phyloP scores from a whole-genome alignment of 352 stramenopile genomes.

The Globisporangium spinosum region DNA sequence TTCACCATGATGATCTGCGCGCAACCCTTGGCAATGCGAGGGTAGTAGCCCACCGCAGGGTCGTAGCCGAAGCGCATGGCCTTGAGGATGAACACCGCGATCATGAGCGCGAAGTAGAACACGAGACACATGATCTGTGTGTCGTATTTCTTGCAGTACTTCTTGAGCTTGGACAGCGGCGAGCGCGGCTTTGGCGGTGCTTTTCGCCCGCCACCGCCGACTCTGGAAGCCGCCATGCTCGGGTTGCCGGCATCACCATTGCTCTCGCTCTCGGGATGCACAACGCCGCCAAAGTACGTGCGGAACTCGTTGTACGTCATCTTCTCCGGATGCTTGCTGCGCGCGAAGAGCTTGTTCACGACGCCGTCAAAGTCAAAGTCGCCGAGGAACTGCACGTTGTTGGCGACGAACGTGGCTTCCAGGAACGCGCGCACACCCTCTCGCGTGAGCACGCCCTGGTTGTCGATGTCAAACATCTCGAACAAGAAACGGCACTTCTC shows the following conservation, averaged over 20 bases:
- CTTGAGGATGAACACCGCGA: constrained; percentile 47
- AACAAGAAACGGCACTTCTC: constrained; percentile 64
- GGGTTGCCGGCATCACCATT: constrained; percentile 17
- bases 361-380: constrained; percentile 46
- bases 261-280: constrained; percentile 25
- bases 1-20: constrained; percentile 74
- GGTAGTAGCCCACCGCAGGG: constrained; percentile 46
- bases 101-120: constrained; percentile 40
- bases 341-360: constrained; percentile 47
- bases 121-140: constrained; percentile 48
- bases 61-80: constrained; percentile 35
- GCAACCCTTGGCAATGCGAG: constrained; percentile 61
- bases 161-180: constrained; percentile 21
- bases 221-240: constrained; percentile 3
- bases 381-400: constrained; percentile 52
- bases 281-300: constrained; percentile 32
- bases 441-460: constrained; percentile 38
- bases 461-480: constrained; percentile 57
- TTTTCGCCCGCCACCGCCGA: not conserved
- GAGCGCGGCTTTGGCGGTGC: constrained; percentile 8
- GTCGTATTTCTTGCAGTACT: constrained; percentile 43
- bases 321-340: constrained; percentile 31
- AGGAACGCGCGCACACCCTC: constrained; percentile 54
- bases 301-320: constrained; percentile 63
- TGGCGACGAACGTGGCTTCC: constrained; percentile 46